phyloP scores from a whole-genome alignment of 2,329 filamentous ascomycete species.

The Trichoderma oligosporum region DNA sequence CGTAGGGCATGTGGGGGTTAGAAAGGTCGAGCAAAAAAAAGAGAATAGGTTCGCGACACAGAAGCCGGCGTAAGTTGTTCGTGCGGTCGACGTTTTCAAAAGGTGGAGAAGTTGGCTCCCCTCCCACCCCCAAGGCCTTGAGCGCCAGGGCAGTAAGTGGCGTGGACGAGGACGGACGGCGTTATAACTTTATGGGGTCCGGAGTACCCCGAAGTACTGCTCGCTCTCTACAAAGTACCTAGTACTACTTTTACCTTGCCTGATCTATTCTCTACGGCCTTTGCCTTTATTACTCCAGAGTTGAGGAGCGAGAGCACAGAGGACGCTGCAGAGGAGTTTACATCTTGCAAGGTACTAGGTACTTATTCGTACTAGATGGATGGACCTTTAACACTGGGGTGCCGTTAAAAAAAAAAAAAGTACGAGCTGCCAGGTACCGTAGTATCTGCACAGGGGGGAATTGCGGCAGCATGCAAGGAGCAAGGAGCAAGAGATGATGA shows the following conservation, averaged over 20 bases:
- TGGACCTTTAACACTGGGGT: conserved; percentile 1
- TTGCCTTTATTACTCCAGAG: too few species aligned
- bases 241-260: too few species aligned
- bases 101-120: not conserved
- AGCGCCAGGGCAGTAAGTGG: conserved; percentile 8
- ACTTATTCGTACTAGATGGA: too few species aligned
- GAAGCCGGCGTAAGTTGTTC: conserved; percentile 14
- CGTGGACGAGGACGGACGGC: conserved; percentile 10
- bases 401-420: conserved; percentile 9
- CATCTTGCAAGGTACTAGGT: too few species aligned
- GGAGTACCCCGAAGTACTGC: conserved; percentile 20
- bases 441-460: conserved; percentile 7
- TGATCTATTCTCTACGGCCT: too few species aligned
- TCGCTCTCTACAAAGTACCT: not conserved
- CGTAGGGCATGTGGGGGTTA: conserved; percentile 14
- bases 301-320: not conserved
- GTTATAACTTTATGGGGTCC: conserved; percentile 15
- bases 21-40: conserved; percentile 11
- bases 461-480: conserved; percentile 20
- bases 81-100: conserved; percentile 19
- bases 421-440: conserved; percentile 18
- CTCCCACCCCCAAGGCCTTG: not conserved
- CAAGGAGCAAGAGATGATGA: conserved; percentile 4
- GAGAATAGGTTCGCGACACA: conserved; percentile 5
- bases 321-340: conserved; percentile 8